Base-by-base conservation (phyloP, 2,329 filamentous ascomycete genomes). In the Aspergillus arachidicola region DNA sequence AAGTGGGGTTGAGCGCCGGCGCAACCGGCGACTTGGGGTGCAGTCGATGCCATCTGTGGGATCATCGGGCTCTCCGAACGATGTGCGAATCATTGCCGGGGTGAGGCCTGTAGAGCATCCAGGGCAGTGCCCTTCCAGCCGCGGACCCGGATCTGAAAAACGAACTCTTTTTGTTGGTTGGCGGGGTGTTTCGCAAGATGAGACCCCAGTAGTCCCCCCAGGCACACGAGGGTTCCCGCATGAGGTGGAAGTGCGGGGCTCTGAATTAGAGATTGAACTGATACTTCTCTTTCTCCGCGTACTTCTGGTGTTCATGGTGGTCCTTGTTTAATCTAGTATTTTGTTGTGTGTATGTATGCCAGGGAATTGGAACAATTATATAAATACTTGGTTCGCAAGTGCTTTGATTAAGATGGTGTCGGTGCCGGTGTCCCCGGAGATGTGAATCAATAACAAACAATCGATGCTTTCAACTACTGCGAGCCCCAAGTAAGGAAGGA, bases 131-230 rank as follows among this genome's bases (percentile, higher is more conserved):
- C 70, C 58, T 21, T 72, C 70, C 36, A 72, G 45, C 36, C 64
- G 69, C 48, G 75, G 74, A 7, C 76, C 76, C 6, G 79, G 77
- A 57, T 82, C 80, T 1, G 81, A 83, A 67, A 83, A 82, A 30
- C 81, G 79, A 41, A 81, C 78, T 65, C 73, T 77, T 65, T 83
- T 83, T 43, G 71, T 72, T 16, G 71, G 65, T 68, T 71, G 77
- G 41, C 68, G 72, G 4, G 78, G 75, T 30, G 75, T 78, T 21
- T 61, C 58, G 60, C 62, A 66, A 21, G 41, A 34, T 26, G 65
- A 34, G 38, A 59, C 46, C 11, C 14, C 21, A 21, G 41, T 26
- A 32, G 12, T 19, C 32, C 30, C 9, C 14, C 32, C 55, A 12
- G 53, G 51, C 38, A 53, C 54, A 53, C 60, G 63, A 61, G 51